Percentiles rank a stretch among this genome's conserved stretches.
phyloP scores from a whole-genome alignment of 768 basidiomycete species.

The Myochromella boudieri region DNA sequence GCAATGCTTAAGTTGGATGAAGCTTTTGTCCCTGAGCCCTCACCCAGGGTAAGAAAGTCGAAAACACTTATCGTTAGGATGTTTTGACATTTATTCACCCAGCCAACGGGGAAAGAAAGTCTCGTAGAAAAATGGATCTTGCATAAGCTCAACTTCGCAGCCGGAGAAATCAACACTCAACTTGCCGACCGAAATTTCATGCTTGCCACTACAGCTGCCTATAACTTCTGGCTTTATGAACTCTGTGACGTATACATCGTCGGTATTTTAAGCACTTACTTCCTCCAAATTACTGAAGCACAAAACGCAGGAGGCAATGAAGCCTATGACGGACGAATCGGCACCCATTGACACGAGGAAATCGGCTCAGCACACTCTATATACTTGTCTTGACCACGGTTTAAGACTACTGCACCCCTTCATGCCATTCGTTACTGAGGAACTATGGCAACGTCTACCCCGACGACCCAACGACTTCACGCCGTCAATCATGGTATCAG shows the following conservation, averaged over 20 bases:
- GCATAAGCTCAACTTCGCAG: conserved; percentile 87
- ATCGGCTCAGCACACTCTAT: conserved; percentile 94
- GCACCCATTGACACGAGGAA: conserved; percentile 58
- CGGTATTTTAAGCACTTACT: conserved; percentile 24
- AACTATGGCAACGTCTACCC: conserved; percentile 96
- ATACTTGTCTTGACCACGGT: conserved; percentile 91
- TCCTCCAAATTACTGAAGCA: neutral
- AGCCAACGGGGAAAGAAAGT: conserved; percentile 89
- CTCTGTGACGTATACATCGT: conserved; percentile 99
- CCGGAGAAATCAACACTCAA: conserved; percentile 70
- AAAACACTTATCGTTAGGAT: neutral
- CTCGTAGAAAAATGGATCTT: conserved; percentile 95
- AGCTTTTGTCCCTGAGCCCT: conserved; percentile 71
- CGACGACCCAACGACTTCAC: conserved; percentile 79
- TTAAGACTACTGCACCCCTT: conserved; percentile 92
- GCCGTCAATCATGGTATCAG: conserved; percentile 86
- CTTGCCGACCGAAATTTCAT: conserved; percentile 89
- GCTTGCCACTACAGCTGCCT: conserved; percentile 77
- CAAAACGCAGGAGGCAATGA: conserved; percentile 86
- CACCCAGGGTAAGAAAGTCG: conserved; percentile 54
- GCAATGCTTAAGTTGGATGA: conserved; percentile 97
- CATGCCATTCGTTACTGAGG: conserved; percentile 99
- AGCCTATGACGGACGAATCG: conserved; percentile 89
- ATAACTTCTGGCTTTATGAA: conserved; percentile 98
- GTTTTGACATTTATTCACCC: conserved; percentile 7